Conservation (phyloP, 345 rosid species). For the Melaleuca alternifolia region DNA sequence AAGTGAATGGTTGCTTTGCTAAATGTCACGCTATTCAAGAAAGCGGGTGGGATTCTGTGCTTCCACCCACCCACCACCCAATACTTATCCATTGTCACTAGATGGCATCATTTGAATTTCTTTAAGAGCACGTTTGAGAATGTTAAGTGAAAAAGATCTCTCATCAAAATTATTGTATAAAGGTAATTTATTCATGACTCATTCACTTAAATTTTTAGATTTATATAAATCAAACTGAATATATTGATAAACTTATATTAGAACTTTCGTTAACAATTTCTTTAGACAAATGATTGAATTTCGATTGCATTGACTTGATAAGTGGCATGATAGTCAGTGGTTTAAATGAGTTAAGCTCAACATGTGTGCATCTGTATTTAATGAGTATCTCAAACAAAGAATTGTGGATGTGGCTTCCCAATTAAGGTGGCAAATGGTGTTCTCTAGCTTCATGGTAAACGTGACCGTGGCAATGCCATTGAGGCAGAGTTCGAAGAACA, state of each 20-base stretch:
- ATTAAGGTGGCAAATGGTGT: not conserved
- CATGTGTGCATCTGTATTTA: not conserved
- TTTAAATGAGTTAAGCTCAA: not conserved
- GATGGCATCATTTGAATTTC: not conserved
- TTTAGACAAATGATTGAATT: not conserved
- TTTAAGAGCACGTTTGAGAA: not conserved
- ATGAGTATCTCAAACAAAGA: not conserved
- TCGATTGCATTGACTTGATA: fast-evolving
- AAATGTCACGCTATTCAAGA: not conserved
- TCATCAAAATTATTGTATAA: not conserved
- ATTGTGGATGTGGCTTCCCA: fast-evolving
- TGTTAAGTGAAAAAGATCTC: not conserved
- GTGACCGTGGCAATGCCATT: not conserved
- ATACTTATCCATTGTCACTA: not conserved
- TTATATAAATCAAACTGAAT: fast-evolving
- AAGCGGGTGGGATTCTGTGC: not conserved
- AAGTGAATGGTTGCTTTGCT: not conserved
- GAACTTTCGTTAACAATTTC: not conserved
- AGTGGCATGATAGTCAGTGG: not conserved
- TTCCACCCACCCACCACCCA: not conserved
- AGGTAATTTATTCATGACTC: not conserved
- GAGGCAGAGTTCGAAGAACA: not conserved
- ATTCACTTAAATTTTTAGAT: not conserved
- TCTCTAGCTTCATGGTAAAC: not conserved
- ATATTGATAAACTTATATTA: not conserved